Percentiles rank a stretch among this genome's conserved stretches.
Evolutionary conservation across 495 filamentous ascomycete genomes (phyloP).

Genomic region (Lasiosphaeriaceae sp.): DNA sequence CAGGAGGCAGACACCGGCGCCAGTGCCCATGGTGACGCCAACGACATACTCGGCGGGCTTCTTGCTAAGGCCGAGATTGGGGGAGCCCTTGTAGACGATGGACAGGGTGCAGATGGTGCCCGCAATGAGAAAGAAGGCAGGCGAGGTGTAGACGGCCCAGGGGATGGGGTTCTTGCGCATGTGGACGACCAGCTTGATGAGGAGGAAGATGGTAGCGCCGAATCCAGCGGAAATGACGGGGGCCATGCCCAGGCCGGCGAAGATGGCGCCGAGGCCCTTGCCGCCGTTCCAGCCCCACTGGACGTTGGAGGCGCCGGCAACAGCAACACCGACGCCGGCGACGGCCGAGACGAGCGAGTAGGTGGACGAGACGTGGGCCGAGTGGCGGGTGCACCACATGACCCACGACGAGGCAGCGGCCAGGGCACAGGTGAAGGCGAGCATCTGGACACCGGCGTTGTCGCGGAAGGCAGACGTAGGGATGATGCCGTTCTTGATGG

Average conservation of each 20-base stretch:
- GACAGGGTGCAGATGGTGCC: conserved; percentile 62
- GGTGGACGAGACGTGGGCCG: conserved; percentile 63
- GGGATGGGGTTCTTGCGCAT: conserved; percentile 55
- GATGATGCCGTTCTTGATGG: conserved; percentile 67
- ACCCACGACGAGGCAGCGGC: conserved; percentile 57
- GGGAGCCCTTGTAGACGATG: conserved; percentile 54
- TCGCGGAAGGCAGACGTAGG: conserved; percentile 45
- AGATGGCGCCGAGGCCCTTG: conserved; percentile 49
- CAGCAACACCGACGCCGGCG: conserved; percentile 60
- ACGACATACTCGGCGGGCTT: conserved; percentile 44
- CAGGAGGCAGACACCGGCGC: conserved; percentile 50
- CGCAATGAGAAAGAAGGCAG: conserved; percentile 60
- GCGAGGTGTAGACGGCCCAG: conserved; percentile 53
- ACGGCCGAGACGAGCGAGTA: conserved; percentile 62
- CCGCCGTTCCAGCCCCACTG: conserved; percentile 52
- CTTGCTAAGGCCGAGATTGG: conserved; percentile 39
- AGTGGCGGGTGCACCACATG: conserved; percentile 51
- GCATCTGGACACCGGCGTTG: conserved; percentile 54
- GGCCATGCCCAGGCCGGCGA: conserved; percentile 59
- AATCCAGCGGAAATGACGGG: conserved; percentile 56
- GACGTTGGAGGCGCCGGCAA: conserved; percentile 48
- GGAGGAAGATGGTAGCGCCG: conserved; percentile 57
- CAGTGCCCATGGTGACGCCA: conserved; percentile 57
- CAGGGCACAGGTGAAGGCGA: conserved; percentile 60
- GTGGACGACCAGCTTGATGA: conserved; percentile 62